Conservation (phyloP, 106 monocot species). For the Phalaenopsis aphrodite region DNA sequence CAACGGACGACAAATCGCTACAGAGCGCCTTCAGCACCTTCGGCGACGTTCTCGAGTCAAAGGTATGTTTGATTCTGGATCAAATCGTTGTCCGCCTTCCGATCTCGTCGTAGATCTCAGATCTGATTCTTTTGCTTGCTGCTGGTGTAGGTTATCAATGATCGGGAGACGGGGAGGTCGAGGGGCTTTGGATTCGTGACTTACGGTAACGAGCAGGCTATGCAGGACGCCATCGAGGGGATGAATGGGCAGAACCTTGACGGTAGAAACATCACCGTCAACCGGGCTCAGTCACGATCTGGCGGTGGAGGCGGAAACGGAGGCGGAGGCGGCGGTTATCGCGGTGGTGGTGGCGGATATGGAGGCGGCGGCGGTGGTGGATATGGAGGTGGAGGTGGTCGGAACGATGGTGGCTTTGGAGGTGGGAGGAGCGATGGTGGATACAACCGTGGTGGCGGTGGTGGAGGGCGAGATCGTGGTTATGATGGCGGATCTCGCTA, state of each 20-base stretch:
- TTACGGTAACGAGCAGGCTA: slow-evolving; percentile 37
- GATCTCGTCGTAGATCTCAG: background rate
- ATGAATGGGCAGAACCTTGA: slow-evolving; percentile 59
- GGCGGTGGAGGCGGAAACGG: slow-evolving; percentile 10
- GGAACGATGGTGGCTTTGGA: slow-evolving; percentile 9
- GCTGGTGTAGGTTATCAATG: slow-evolving; percentile 29
- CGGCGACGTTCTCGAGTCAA: slow-evolving; percentile 57
- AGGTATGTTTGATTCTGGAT: slow-evolving; percentile 10
- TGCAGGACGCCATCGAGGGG: slow-evolving; percentile 62
- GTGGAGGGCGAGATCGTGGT: slow-evolving; percentile 5
- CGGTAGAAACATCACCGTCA: slow-evolving; percentile 62
- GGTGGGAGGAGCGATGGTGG: slow-evolving; percentile 15
- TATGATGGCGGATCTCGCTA: slow-evolving; percentile 18
- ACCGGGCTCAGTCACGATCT: slow-evolving; percentile 55
- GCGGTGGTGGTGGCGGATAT: slow-evolving; percentile 2
- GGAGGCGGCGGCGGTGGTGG: slow-evolving; percentile 17
- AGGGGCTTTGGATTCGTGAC: slow-evolving; percentile 70
- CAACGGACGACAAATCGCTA: slow-evolving; percentile 48
- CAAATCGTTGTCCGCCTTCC: background rate
- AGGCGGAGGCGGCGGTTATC: slow-evolving; percentile 33
- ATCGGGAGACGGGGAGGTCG: slow-evolving; percentile 61
- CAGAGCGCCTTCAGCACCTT: slow-evolving; percentile 42
- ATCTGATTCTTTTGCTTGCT: background rate
- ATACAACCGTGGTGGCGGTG: slow-evolving; percentile 13
- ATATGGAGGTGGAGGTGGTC: background rate